Evolutionary conservation across 257 asterid species (phyloP), one percentile per base, ranked within the genome.

Genomic region (Gardenia jasminoides): DNA sequence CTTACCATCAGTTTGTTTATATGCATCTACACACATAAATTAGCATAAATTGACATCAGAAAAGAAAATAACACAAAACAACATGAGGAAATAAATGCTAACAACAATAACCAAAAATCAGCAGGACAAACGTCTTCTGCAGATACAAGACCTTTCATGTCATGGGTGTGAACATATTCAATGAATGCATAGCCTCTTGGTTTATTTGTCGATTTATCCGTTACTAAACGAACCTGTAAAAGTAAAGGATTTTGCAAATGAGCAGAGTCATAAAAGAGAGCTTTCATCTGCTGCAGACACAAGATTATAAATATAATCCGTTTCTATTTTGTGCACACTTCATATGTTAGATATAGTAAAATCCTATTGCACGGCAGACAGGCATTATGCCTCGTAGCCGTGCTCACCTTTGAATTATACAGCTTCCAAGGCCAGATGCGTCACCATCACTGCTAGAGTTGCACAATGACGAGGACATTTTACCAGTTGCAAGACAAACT

Each of bases 341-440:
- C 30, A 8, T 48, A 76, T 15, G 82, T 76, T 74, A 70, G 74
- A 80, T 58, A 78, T 79, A 83, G 77, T 79, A 87, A 82, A 90
- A 87, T 90, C 96, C 92, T 84, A 89, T 83, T 83, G 99, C 99
- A 96, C 97, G 97, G 98, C 99, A 83, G 90, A 82, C 88, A 90
- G 98, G 98, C 99, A 89, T 83, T 83, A 87, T 71, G 96, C 99
- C 99, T 90, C 90, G 88, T 88, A 91, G 97, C 98, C 98, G 98
- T 93, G 99, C 99, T 91, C 98, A 93, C 99, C 98, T 94, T 92
- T 94, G 82, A 88, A 83, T 85, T 74, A 90, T 70, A 89, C 92
- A 89, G 95, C 99, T 89, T 67, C 89, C 97, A 94, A 89, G 86
- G 93, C 91, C 82, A 92, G 97, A 93, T 72, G 96, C 92, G 87